A percentile compares a stretch with the other conserved stretches of the same genome.
These are phyloP conservation scores for Orbilia ellipsospora DNA, from an alignment of 2,329 filamentous ascomycete species.

Conservation along the genomic window DNA sequence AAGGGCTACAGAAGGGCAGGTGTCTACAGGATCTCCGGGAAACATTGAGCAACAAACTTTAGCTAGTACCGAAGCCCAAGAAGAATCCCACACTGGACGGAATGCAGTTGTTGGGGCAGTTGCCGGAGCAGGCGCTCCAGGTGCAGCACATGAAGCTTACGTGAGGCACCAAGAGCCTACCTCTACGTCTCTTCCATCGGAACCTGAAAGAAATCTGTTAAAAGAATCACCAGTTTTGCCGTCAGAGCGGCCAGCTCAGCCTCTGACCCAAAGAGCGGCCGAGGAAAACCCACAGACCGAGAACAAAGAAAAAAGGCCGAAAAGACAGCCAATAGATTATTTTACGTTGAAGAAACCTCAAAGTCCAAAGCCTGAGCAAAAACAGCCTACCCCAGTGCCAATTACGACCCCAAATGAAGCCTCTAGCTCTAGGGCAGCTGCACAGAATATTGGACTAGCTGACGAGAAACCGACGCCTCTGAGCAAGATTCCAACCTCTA, in stretches of 20 bases:
- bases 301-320: slow-evolving; percentile 14
- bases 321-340: slow-evolving; percentile 14
- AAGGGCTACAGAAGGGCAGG: neutral
- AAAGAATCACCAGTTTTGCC: neutral
- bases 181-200: neutral
- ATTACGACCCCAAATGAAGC: neutral
- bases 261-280: neutral
- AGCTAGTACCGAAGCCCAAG: neutral
- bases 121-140: slow-evolving; percentile 6
- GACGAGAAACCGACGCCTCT: slow-evolving; percentile 21
- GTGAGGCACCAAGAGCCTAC: slow-evolving; percentile 12
- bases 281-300: neutral
- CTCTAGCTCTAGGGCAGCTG: neutral
- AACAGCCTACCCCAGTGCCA: neutral
- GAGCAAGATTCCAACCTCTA: slow-evolving; percentile 20
- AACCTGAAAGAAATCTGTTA: neutral
- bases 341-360: slow-evolving; percentile 8
- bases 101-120: neutral
- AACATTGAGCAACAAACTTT: neutral
- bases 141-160: slow-evolving; percentile 4
- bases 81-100: slow-evolving; percentile 6
- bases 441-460: neutral
- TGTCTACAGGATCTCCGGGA: neutral
- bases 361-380: neutral
- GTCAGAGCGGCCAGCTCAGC: neutral